Evolutionary conservation across 768 basidiomycete species (phyloP).

Genomic region (Collybiopsis confluens): DNA sequence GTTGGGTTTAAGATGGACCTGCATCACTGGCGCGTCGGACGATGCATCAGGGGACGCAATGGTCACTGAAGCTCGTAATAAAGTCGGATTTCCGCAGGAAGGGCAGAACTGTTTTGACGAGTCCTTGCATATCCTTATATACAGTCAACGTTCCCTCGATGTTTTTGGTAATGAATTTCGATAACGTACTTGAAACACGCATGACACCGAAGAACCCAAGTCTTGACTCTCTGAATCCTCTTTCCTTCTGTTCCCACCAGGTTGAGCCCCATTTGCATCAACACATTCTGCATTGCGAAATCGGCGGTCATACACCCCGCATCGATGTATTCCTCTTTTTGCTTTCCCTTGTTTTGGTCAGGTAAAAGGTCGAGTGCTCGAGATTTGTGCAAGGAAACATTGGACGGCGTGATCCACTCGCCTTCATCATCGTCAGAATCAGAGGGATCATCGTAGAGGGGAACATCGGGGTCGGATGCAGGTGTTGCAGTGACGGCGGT

Average conservation of each 20-base stretch:
- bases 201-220: conserved; percentile 94
- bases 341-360: conserved; percentile 33
- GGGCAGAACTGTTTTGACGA: conserved; percentile 94
- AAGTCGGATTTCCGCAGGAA: conserved; percentile 89
- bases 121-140: conserved; percentile 87
- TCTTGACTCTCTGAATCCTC: conserved; percentile 86
- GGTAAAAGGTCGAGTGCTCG: conserved; percentile 81
- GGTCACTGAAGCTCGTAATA: conserved; percentile 89
- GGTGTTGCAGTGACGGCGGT: conserved; percentile 15
- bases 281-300: conserved; percentile 98
- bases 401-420: conserved; percentile 95
- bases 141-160: neutral
- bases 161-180: conserved; percentile 1
- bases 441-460: conserved; percentile 71
- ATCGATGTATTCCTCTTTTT: conserved; percentile 38
- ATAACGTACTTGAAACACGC: conserved; percentile 94
- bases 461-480: conserved; percentile 21
- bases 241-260: conserved; percentile 89
- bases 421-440: conserved; percentile 82
- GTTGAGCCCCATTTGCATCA: conserved; percentile 90
- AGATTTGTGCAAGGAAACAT: conserved; percentile 83
- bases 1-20: conserved; percentile 92
- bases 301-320: conserved; percentile 97
- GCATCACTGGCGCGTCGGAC: conserved; percentile 62
- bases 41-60: conserved; percentile 62